These are phyloP conservation scores for Metschnikowia similis DNA, from an alignment of 805 yeast species.

Conservation along the genomic window DNA sequence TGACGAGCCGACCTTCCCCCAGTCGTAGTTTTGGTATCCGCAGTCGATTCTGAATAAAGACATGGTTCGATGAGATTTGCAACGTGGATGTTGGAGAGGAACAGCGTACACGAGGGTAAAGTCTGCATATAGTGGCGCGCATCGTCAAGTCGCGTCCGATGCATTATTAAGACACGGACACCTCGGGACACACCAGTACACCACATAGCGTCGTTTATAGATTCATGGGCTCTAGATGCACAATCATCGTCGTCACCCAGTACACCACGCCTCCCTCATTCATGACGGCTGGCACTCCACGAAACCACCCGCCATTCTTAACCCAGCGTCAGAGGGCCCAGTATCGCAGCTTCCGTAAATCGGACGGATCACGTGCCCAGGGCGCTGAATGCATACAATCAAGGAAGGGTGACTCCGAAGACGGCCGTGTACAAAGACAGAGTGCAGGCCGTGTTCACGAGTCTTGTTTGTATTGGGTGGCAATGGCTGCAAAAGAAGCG, in stretches of 20 bases:
- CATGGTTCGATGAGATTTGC: not conserved
- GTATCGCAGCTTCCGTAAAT: too few species aligned
- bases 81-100: not conserved
- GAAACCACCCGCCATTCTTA: too few species aligned
- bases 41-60: constrained; percentile 38
- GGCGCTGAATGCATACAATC: too few species aligned
- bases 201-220: not conserved
- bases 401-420: too few species aligned
- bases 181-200: not conserved
- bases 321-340: too few species aligned
- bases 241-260: too few species aligned
- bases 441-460: not conserved
- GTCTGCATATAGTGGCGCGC: not conserved
- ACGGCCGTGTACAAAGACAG: too few species aligned
- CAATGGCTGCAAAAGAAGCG: not conserved
- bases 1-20: constrained; percentile 73
- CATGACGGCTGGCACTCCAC: too few species aligned
- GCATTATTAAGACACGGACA: not conserved
- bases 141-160: not conserved
- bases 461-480: not conserved
- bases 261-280: too few species aligned
- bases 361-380: too few species aligned
- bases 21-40: constrained; percentile 77
- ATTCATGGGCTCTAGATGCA: too few species aligned
- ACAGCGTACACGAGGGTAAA: not conserved